Percentiles rank a stretch among this genome's conserved stretches.
These are phyloP conservation scores for Fusarium torulosum DNA, from an alignment of 2,329 filamentous ascomycete species.

Conservation along the genomic window DNA sequence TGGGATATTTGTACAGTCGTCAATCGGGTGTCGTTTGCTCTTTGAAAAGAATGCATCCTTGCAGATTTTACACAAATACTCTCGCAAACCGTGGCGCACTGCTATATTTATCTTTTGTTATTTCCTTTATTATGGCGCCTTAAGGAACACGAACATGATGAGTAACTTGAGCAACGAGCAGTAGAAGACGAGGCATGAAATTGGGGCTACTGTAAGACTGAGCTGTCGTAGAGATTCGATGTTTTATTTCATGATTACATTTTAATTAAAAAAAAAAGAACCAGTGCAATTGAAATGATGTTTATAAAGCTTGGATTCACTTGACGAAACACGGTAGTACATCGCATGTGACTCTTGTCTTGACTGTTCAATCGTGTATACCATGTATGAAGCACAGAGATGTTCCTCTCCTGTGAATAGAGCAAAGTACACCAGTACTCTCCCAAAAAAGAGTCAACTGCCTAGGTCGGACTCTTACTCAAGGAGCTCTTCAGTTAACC, in stretches of 20 bases:
- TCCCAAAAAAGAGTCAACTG: too few relatives aligned
- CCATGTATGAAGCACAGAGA: background rate
- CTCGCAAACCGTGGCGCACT: conserved; percentile 41
- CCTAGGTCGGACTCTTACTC: too few relatives aligned
- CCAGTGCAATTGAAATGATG: conserved; percentile 1
- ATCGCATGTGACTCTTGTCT: background rate
- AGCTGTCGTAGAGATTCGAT: conserved; percentile 34
- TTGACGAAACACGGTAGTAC: too few relatives aligned
- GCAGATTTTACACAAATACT: conserved; percentile 43
- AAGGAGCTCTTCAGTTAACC: too few relatives aligned
- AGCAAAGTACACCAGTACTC: background rate
- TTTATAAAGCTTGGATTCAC: background rate
- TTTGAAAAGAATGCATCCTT: conserved; percentile 50
- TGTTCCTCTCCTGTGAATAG: background rate
- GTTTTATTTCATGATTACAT: conserved; percentile 4
- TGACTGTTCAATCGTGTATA: background rate
- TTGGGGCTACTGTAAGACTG: conserved; percentile 22
- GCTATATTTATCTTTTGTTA: conserved; percentile 35
- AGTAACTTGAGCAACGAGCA: conserved; percentile 39
- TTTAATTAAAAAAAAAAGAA: too few relatives aligned
- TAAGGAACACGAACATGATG: conserved; percentile 38
- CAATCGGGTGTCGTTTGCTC: conserved; percentile 47
- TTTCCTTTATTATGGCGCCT: conserved; percentile 28
- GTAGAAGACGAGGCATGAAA: conserved; percentile 37
- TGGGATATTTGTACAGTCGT: conserved; percentile 50